Evolutionary conservation across 2,329 filamentous ascomycete genomes (phyloP).

Genomic region (Colletotrichum cuscutae): DNA sequence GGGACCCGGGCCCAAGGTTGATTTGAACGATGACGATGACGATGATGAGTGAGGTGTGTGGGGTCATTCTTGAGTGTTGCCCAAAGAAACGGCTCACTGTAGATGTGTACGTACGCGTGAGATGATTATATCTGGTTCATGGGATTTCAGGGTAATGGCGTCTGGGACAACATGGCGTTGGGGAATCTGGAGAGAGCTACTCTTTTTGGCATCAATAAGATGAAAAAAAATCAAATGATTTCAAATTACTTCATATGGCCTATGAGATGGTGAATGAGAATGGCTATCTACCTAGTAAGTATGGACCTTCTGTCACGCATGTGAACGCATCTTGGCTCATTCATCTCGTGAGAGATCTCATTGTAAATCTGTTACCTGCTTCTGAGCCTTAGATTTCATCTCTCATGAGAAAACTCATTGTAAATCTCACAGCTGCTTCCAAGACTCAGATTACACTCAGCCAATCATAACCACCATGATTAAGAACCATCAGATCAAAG

Average conservation of each 20-base stretch:
- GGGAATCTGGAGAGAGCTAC: neutral
- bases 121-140: neutral
- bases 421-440: neutral
- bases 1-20: conserved; percentile 33
- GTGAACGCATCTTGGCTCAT: neutral
- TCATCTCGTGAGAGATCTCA: neutral
- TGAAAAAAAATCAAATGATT: neutral
- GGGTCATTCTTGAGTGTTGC: neutral
- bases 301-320: neutral
- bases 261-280: neutral
- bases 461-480: neutral
- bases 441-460: neutral
- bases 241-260: neutral
- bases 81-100: neutral
- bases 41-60: conserved; percentile 39
- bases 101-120: neutral
- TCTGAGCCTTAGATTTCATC: neutral
- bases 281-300: neutral
- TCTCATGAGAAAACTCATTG: neutral
- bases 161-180: neutral
- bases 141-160: neutral
- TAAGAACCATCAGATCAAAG: neutral
- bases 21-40: conserved; percentile 6
- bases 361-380: neutral
- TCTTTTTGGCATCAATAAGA: neutral